A percentile compares a stretch with the other conserved stretches of the same genome.
Conservation (phyloP, 768 basidiomycete species). For the Phallus indusiatus region DNA sequence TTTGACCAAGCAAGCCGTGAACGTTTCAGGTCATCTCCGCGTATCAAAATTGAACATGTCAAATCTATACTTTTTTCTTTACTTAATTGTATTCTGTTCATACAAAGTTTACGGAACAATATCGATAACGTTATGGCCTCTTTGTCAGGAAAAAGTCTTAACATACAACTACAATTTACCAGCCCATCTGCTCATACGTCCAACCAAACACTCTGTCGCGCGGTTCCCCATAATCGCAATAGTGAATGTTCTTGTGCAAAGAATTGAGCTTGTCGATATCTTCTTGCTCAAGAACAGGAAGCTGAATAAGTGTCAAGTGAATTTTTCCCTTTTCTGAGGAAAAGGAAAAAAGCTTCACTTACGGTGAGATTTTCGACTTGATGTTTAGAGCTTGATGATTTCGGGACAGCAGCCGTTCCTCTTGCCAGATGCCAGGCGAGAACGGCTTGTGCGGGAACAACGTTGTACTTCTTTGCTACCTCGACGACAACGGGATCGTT, state of each 20-base stretch:
- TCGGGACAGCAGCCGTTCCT: constrained; percentile 35
- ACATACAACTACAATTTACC: background rate
- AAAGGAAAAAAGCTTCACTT: constrained; percentile 10
- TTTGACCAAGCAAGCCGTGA: too few species aligned
- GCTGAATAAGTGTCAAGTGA: constrained; percentile 16
- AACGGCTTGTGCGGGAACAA: constrained; percentile 36
- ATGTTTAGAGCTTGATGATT: constrained; percentile 34
- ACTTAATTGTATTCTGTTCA: too few species aligned
- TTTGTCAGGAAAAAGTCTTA: too few species aligned
- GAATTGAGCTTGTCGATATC: constrained; percentile 25
- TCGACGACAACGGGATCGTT: constrained; percentile 35
- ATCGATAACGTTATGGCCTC: too few species aligned
- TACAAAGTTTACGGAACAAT: too few species aligned
- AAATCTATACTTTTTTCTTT: too few species aligned
- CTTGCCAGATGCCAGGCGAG: constrained; percentile 44
- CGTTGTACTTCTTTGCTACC: constrained; percentile 40
- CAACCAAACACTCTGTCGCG: constrained; percentile 1
- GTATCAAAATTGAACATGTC: too few species aligned
- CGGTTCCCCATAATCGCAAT: constrained; percentile 18
- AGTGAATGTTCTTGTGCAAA: constrained; percentile 24
- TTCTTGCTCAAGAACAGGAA: constrained; percentile 23
- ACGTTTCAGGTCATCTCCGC: too few species aligned
- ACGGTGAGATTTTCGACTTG: constrained; percentile 45
- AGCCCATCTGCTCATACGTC: constrained; percentile 5
- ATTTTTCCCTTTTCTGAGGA: background rate